These are phyloP conservation scores for Asterophora parasitica DNA, from an alignment of 768 basidiomycete species.

Conservation along the genomic window DNA sequence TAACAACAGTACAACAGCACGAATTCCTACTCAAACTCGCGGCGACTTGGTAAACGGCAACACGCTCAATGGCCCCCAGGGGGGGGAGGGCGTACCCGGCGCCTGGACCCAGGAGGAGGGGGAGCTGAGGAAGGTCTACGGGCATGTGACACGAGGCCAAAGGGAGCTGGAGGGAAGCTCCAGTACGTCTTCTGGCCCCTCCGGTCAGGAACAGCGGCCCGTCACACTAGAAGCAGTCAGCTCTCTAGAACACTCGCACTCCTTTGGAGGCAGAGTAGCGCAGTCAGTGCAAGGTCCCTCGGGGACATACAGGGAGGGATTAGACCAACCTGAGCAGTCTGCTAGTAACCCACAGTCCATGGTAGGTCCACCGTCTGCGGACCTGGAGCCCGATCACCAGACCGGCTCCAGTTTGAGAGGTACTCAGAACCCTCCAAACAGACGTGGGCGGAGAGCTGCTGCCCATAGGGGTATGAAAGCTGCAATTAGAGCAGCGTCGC, in stretches of 20 bases:
- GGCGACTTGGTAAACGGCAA: neutral
- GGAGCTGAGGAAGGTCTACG: neutral
- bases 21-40: neutral
- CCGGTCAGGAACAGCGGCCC: neutral
- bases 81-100: neutral
- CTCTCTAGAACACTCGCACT: neutral
- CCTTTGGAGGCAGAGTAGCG: neutral
- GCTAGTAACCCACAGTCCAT: neutral
- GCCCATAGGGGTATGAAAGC: neutral
- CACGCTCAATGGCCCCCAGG: neutral
- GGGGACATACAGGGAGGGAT: neutral
- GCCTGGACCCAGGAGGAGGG: neutral
- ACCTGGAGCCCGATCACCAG: neutral
- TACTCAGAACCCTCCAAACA: conserved; percentile 4
- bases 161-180: neutral
- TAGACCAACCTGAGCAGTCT: conserved; percentile 2
- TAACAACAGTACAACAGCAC: neutral
- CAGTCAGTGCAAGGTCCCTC: neutral
- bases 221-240: neutral
- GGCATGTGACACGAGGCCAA: neutral
- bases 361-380: neutral
- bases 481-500: conserved; percentile 1
- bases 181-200: neutral
- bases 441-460: neutral
- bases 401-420: neutral